Base-by-base conservation (phyloP, 169 alveolate species). In the Cryptosporidium muris region DNA sequence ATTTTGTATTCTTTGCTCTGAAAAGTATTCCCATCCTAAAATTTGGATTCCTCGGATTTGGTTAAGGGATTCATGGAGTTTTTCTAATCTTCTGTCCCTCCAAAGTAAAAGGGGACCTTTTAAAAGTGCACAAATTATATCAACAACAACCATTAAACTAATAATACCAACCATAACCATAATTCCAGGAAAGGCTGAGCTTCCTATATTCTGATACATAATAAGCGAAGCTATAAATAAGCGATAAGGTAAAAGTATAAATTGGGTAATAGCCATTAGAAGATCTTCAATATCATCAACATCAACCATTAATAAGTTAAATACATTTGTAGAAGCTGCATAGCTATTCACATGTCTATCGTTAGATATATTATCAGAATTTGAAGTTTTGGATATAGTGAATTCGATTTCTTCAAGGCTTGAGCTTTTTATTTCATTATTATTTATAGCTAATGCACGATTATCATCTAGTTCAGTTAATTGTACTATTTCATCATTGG, bases 251-350 rank as follows among this genome's bases (percentile, higher is more conserved):
- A 74, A 68, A 2, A 74, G 85, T 4, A 74, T 58, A 37, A 74
- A 74, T 25, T 74, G 85, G 2, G 62, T 74, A 38, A 74, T 38
- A 34, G 85, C 85, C 85, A 74, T 74, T 36, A 74, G 45, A 34
- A 74, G 43, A 49, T 74, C 85, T 25, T 74, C 85, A 45, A 74
- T 74, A 34, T 74, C 85, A 11, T 74, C 85, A 40, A 74, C 85
- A 36, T 74, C 85, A 3, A 74, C 85, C 85, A 74, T 74, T 49
- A 74, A 48, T 12, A 74, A 37, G 45, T 74, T 74, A 43, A 74
- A 74, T 0, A 62, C 85, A 48, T 60, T 74, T 7, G 85, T 74
- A 12, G 85, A 74, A 9, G 66, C 42, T 5, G 68, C 60, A 48
- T 74, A 58, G 45, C 37, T 49, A 36, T 38, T 63, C 9, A 47